Percentiles rank a stretch among this genome's conserved stretches.
These are phyloP conservation scores for Hypoxylon sp. DNA, from an alignment of 2,329 filamentous ascomycete species.

Conservation along the genomic window DNA sequence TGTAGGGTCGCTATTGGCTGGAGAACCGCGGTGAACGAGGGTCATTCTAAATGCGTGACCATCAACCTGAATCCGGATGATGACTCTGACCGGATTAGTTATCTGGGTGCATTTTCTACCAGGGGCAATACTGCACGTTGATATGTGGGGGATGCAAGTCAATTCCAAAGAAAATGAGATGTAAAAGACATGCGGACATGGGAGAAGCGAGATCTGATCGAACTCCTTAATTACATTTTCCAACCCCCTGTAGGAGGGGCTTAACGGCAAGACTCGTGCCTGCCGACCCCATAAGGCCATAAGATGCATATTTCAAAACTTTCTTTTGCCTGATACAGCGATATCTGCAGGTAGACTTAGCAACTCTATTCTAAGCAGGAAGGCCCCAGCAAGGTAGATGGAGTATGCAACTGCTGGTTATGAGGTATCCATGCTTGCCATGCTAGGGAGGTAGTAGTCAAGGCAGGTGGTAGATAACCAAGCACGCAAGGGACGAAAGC, in stretches of 20 bases:
- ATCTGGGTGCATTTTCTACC: constrained; percentile 8
- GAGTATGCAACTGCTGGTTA: constrained; percentile 17
- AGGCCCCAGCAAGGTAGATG: too few species aligned
- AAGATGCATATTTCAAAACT: background rate
- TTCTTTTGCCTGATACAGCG: background rate
- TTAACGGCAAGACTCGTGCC: background rate
- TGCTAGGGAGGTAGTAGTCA: background rate
- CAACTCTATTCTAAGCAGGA: background rate
- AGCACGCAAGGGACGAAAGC: constrained; percentile 20
- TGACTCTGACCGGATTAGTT: constrained; percentile 17
- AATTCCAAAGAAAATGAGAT: constrained; percentile 14
- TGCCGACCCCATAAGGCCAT: background rate
- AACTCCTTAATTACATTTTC: constrained; percentile 36
- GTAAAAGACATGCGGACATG: constrained; percentile 16
- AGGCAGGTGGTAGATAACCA: background rate
- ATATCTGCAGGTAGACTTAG: background rate
- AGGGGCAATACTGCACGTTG: constrained; percentile 21
- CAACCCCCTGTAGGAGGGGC: constrained; percentile 1
- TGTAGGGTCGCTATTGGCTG: constrained; percentile 36
- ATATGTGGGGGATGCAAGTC: constrained; percentile 40
- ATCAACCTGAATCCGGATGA: constrained; percentile 13
- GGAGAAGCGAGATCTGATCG: constrained; percentile 29
- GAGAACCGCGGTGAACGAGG: constrained; percentile 34
- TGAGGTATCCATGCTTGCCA: background rate
- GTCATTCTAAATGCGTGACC: constrained; percentile 16